A percentile compares a stretch with the other conserved stretches of the same genome.
Evolutionary conservation across 2,329 filamentous ascomycete species (phyloP).

Genomic region (Teratosphaeria destructans): DNA sequence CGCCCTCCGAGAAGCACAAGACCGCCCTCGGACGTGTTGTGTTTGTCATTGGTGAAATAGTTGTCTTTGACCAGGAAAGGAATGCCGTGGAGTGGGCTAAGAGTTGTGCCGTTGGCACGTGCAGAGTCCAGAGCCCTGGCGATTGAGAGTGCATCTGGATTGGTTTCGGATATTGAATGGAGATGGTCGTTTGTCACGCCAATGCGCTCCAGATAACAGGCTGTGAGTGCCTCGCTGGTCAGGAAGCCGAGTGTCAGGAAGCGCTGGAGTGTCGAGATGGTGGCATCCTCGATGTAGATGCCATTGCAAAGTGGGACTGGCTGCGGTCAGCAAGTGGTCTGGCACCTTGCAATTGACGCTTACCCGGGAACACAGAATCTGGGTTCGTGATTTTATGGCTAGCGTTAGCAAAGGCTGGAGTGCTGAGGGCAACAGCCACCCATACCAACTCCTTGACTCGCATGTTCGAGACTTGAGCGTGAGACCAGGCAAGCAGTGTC

Average conservation of each 20-base stretch:
- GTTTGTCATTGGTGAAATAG: background rate
- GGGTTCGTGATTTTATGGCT: background rate
- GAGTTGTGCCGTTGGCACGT: conserved; percentile 43
- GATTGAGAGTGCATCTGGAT: conserved; percentile 56
- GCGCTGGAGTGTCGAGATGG: conserved; percentile 56
- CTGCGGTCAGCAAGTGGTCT: background rate
- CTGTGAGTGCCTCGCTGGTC: conserved; percentile 47
- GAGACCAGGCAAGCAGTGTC: too few relatives aligned
- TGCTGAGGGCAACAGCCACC: background rate
- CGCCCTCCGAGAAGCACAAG: background rate
- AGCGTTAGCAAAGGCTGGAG: background rate
- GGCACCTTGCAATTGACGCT: background rate
- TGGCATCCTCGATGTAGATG: conserved; percentile 56
- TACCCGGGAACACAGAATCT: background rate
- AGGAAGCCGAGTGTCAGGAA: conserved; percentile 46
- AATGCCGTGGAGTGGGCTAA: conserved; percentile 36
- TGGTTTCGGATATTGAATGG: conserved; percentile 55
- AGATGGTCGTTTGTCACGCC: conserved; percentile 55
- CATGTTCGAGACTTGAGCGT: background rate
- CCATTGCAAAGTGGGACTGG: conserved; percentile 47
- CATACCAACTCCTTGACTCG: background rate
- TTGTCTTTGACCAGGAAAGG: conserved; percentile 2
- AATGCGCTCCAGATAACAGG: conserved; percentile 53
- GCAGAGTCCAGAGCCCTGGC: conserved; percentile 52
- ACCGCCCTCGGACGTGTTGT: background rate